Evolutionary conservation across 1,139 yeast genomes (phyloP).

Genomic region (Hemisphaericaspora lyxosophila): DNA sequence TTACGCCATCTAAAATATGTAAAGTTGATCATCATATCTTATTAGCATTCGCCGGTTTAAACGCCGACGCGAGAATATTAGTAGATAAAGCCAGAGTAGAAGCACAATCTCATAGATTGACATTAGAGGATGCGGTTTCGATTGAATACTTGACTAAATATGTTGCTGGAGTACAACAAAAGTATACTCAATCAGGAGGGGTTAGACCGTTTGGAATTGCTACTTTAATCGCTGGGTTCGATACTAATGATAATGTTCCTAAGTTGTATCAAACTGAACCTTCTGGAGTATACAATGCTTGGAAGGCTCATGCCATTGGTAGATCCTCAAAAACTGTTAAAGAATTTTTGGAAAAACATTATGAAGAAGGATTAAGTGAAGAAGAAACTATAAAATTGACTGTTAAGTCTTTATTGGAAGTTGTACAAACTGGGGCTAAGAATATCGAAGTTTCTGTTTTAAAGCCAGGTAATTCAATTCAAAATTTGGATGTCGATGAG

Average conservation of each 20-base stretch:
- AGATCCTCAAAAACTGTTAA: constrained; percentile 93
- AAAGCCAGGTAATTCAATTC: constrained; percentile 60
- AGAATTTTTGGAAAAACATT: constrained; percentile 91
- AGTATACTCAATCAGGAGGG: constrained; percentile 98
- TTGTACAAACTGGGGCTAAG: constrained; percentile 96
- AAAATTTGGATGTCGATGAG: constrained; percentile 65
- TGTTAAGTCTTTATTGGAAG: constrained; percentile 85
- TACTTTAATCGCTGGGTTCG: constrained; percentile 93
- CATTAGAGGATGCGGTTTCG: constrained; percentile 90
- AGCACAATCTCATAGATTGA: constrained; percentile 94
- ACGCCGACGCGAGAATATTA: constrained; percentile 94
- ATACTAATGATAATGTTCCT: constrained; percentile 78
- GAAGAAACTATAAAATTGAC: constrained; percentile 80
- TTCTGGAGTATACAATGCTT: constrained; percentile 95
- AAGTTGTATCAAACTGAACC: constrained; percentile 94
- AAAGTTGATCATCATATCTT: constrained; percentile 88
- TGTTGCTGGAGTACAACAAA: constrained; percentile 96
- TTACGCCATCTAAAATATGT: constrained; percentile 92
- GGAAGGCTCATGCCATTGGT: constrained; percentile 99
- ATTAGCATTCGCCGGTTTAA: constrained; percentile 94
- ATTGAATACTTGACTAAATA: constrained; percentile 90
- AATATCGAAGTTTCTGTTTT: constrained; percentile 91
- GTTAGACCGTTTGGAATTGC: constrained; percentile 95
- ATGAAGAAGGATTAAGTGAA: constrained; percentile 64
- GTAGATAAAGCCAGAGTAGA: constrained; percentile 95